These are phyloP conservation scores for Penicillium nucicola DNA, from an alignment of 495 filamentous ascomycete genomes.

Conservation along the genomic window DNA sequence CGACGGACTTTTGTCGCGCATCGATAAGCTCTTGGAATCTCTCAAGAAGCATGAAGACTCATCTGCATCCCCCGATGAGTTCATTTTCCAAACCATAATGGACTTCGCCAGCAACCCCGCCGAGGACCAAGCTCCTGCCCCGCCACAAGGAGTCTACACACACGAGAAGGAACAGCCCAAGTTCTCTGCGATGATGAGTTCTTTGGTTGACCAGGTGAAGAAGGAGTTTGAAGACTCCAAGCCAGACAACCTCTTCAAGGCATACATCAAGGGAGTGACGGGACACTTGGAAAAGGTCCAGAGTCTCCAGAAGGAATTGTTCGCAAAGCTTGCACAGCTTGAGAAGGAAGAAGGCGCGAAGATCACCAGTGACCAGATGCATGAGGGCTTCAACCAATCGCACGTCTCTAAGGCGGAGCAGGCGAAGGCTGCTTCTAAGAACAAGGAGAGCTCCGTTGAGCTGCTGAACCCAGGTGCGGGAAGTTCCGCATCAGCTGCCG, in stretches of 20 bases:
- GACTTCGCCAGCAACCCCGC: constrained; percentile 67
- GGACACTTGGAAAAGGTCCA: constrained; percentile 74
- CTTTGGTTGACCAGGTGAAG: constrained; percentile 90
- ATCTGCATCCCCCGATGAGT: constrained; percentile 70
- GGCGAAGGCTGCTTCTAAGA: constrained; percentile 28
- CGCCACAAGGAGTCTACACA: constrained; percentile 75
- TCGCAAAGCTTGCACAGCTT: constrained; percentile 68
- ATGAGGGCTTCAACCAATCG: constrained; percentile 88
- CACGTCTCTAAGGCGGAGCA: constrained; percentile 63
- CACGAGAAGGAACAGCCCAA: constrained; percentile 72
- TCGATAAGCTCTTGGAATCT: constrained; percentile 69
- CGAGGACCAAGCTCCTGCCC: constrained; percentile 68
- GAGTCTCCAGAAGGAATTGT: constrained; percentile 70
- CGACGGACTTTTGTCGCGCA: constrained; percentile 79
- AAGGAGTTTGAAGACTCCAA: constrained; percentile 73
- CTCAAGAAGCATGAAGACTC: constrained; percentile 67
- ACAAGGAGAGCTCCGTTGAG: constrained; percentile 56
- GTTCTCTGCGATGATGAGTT: constrained; percentile 95
- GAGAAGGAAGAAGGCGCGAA: constrained; percentile 85
- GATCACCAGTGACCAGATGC: constrained; percentile 89
- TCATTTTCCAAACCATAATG: constrained; percentile 84
- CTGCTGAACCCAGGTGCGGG: constrained; percentile 70
- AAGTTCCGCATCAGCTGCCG: constrained; percentile 52
- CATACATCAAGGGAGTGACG: constrained; percentile 71
- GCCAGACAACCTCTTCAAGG: constrained; percentile 59